phyloP scores from a whole-genome alignment of 75 land plant species.

The Cryptomeria japonica region DNA sequence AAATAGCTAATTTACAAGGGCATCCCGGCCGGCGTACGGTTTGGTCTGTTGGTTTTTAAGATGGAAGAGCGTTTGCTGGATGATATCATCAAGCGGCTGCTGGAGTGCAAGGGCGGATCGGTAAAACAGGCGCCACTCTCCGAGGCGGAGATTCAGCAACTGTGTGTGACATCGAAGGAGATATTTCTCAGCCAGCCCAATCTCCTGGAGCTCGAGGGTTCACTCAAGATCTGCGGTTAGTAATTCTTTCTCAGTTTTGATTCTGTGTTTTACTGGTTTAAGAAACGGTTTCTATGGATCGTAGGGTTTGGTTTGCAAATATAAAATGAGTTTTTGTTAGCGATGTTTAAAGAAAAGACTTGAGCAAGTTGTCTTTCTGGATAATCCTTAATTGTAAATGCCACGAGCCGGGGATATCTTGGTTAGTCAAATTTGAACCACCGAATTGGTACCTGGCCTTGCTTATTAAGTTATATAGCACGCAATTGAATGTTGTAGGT shows the following conservation, averaged over 20 bases:
- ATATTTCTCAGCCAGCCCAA: constrained; percentile 40
- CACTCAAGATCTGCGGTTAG: constrained; percentile 49
- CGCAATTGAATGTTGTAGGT: too few relatives aligned
- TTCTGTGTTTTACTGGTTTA: too few relatives aligned
- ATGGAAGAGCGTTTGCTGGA: constrained; percentile 33
- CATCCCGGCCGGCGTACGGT: not conserved
- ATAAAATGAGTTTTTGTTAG: too few relatives aligned
- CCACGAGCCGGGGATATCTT: too few relatives aligned
- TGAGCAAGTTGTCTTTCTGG: too few relatives aligned
- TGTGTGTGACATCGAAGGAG: constrained; percentile 35
- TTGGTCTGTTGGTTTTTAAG: not conserved
- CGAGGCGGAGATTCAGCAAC: constrained; percentile 44
- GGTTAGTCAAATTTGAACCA: too few relatives aligned
- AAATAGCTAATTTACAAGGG: not conserved
- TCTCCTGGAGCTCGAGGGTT: constrained; percentile 43
- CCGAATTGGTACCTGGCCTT: too few relatives aligned
- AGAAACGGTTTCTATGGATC: too few relatives aligned
- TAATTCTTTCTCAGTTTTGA: not conserved
- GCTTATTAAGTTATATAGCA: too few relatives aligned
- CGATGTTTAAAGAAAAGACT: too few relatives aligned
- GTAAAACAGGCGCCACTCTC: constrained; percentile 37
- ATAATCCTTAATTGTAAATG: too few relatives aligned
- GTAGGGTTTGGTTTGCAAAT: too few relatives aligned
- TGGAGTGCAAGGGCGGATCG: constrained; percentile 36
- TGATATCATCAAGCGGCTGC: constrained; percentile 35